These are phyloP conservation scores for Fremontodendron californicum DNA, from an alignment of 345 rosid genomes.

Conservation along the genomic window DNA sequence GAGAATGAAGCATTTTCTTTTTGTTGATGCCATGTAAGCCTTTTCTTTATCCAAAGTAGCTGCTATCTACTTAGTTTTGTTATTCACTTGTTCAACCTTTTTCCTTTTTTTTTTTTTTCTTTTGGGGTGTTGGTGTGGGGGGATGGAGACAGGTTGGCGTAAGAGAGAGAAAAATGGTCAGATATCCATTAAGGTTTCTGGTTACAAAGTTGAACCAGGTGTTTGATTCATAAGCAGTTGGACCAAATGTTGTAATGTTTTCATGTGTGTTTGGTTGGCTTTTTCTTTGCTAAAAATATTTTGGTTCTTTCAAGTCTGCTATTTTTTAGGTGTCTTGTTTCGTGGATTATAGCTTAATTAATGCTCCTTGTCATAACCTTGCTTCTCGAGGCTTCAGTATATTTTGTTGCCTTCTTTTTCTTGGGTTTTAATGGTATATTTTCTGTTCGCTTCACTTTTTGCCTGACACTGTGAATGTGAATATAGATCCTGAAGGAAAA, in stretches of 20 bases:
- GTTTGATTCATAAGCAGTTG: neutral
- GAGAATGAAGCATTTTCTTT: neutral
- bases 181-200: neutral
- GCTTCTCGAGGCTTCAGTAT: neutral
- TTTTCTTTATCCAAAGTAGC: neutral
- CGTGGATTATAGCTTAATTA: neutral
- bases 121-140: neutral
- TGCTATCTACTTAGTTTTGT: neutral
- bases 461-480: conserved; percentile 16
- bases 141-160: neutral
- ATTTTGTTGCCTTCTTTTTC: neutral
- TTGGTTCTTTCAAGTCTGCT: neutral
- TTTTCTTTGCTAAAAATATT: neutral
- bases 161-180: neutral
- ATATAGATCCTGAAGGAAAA: conserved; percentile 94
- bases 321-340: neutral
- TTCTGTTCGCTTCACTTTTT: neutral
- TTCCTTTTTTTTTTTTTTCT: too few species aligned
- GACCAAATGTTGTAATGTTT: neutral
- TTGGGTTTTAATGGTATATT: neutral
- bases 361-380: neutral
- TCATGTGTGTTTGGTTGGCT: neutral
- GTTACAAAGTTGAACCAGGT: neutral
- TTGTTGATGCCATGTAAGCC: neutral
- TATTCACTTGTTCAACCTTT: neutral